Conservation (phyloP, 2,329 filamentous ascomycete species). For the Fusarium abutilonis region DNA sequence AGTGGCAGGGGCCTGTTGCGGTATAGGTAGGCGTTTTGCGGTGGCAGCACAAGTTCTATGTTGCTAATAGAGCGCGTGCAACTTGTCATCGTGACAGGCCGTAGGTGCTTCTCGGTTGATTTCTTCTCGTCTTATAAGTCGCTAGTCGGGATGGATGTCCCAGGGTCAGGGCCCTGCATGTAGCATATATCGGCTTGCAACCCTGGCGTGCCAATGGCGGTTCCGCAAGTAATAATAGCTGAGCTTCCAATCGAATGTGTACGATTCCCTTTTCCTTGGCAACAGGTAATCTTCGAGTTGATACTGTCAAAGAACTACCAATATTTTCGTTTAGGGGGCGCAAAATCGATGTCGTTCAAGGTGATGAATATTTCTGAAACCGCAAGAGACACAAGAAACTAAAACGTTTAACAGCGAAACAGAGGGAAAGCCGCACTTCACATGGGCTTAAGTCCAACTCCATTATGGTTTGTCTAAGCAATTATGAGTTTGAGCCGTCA, state of each 20-base stretch:
- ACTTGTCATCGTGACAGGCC: conserved; percentile 26
- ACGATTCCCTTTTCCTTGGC: conserved; percentile 23
- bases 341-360: conserved; percentile 3
- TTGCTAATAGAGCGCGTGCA: conserved; percentile 27
- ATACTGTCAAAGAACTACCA: conserved; percentile 5
- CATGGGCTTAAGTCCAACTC: conserved; percentile 18
- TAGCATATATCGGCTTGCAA: conserved; percentile 23
- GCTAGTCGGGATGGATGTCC: conserved; percentile 11
- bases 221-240: conserved; percentile 19
- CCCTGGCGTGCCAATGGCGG: conserved; percentile 17
- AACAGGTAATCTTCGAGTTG: conserved; percentile 14
- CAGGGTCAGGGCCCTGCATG: conserved; percentile 25
- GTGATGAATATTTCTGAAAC: conserved; percentile 1
- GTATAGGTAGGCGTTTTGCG: conserved; percentile 40
- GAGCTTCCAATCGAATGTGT: conserved; percentile 14
- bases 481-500: conserved; percentile 38
- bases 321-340: conserved; percentile 3
- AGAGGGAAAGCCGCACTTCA: conserved; percentile 13
- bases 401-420: background rate
- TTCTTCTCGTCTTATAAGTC: conserved; percentile 4
- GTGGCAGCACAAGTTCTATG: conserved; percentile 35
- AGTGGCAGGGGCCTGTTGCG: conserved; percentile 34
- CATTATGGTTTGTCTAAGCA: conserved; percentile 26
- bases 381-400: background rate
- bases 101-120: conserved; percentile 5